Evolutionary conservation across 2,329 filamentous ascomycete genomes (phyloP), one percentile per base, ranked within the genome.

Genomic region (Pseudogymnoascus verrucosus): DNA sequence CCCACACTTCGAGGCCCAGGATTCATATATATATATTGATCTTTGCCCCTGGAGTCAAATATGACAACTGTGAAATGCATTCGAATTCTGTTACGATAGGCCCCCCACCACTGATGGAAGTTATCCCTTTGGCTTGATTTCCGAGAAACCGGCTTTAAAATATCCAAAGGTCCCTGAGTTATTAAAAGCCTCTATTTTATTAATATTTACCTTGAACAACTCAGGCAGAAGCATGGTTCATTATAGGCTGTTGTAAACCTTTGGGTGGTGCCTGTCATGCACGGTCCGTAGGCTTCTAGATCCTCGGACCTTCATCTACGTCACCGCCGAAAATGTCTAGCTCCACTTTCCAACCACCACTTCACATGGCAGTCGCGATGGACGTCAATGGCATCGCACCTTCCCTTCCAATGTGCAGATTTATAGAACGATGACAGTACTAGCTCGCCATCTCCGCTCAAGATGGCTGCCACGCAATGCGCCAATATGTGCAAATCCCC

Each of bases 401-500:
- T 31, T 34, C 59, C 21, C 19, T 16, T n/a, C 11, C 12, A 40
- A 61, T 61, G 59, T 40, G 63, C 62, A 63, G 57, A 64, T 62
- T 64, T 36, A 60, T 36, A 51, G 12, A 26, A 39, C 44, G 10
- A 57, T 59, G 61, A 36, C 26, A 54, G 12, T 37, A 34, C 21
- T 39, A 34, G 36, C 31, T 39, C 39, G 51, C 31, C 51, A 34
- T 42, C 57, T 40, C n/a, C 12, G 21, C 36, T 21, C 37, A 28
- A 7, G 21, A 59, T 54, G 36, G 42, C 44, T 21, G 4, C 28
- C 28, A 19, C 5, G 16, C 51, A 57, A 34, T 57, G 51, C 10
- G 8, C 51, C 51, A 21, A 57, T 57, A 34, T 57, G 12, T 19
- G 11, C 51, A 7, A 7, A 10, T 16, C 51, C 16, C 5, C 26